Conservation (phyloP, 179 eudicot genomes). For the Beta corolliflora region DNA sequence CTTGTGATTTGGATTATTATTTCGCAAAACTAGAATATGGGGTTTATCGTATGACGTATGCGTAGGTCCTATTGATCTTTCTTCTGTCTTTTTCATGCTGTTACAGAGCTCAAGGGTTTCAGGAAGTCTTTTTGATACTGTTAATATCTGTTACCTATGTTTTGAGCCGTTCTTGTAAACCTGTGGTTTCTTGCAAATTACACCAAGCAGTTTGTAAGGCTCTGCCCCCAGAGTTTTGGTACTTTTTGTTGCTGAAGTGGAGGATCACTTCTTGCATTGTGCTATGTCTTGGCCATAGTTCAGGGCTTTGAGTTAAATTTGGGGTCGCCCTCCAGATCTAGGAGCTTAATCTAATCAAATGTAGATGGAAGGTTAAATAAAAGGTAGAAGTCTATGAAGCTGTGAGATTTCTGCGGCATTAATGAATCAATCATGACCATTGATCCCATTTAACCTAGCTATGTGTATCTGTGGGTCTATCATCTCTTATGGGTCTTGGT, state of each 20-base stretch:
- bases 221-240: no score
- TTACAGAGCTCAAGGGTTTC: neutral
- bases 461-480: neutral
- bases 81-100: neutral
- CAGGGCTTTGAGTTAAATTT: no score
- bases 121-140: no score
- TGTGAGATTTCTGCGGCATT: neutral
- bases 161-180: no score
- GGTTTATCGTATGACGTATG: neutral
- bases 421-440: neutral
- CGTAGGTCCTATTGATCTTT: neutral
- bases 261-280: neutral
- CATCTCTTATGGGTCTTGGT: neutral
- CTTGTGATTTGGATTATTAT: no score
- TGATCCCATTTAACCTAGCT: neutral
- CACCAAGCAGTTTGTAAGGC: no score
- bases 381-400: neutral
- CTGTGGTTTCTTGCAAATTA: no score
- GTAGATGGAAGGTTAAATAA: neutral
- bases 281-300: neutral
- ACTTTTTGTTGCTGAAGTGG: no score
- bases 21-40: no score
- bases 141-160: no score
- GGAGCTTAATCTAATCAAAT: neutral
- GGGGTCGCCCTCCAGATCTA: neutral